A percentile compares a stretch with the other conserved stretches of the same genome.
These are phyloP conservation scores for Aquilaria malaccensis DNA, from an alignment of 345 rosid species.

Conservation along the genomic window DNA sequence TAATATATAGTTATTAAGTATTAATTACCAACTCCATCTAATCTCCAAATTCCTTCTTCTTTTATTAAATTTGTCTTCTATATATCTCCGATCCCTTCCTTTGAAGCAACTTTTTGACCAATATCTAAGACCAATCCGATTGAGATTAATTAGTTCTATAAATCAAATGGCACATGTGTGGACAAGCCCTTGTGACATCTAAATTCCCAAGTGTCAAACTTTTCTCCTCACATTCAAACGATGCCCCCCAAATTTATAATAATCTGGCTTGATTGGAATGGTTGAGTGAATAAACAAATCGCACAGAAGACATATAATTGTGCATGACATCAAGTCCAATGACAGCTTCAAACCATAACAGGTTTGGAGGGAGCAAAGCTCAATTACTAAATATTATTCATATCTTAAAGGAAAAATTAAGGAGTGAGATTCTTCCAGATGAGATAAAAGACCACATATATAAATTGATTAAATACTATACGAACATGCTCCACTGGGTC, in stretches of 20 bases:
- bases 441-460: conserved; percentile 20
- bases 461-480: neutral
- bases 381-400: conserved; percentile 5
- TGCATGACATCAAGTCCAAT: conserved; percentile 42
- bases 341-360: conserved; percentile 53
- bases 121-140: conserved; percentile 14
- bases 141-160: conserved; percentile 7
- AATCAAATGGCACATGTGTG: conserved; percentile 18
- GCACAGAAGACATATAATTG: conserved; percentile 26
- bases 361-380: conserved; percentile 24
- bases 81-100: neutral
- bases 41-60: neutral
- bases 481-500: conserved; percentile 36
- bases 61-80: conserved; percentile 2
- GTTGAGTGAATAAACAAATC: conserved; percentile 18
- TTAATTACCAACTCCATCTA: neutral
- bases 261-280: conserved; percentile 13
- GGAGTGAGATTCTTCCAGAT: conserved; percentile 20
- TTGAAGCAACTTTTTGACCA: conserved; percentile 18
- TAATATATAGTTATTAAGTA: too few relatives aligned
- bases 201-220: conserved; percentile 26
- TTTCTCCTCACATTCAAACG: conserved; percentile 7
- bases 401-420: neutral
- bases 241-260: conserved; percentile 14
- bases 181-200: conserved; percentile 29